A percentile compares a stretch with the other conserved stretches of the same genome.
Conservation (phyloP, 2,329 filamentous ascomycete species). For the Talaromyces sp. region DNA sequence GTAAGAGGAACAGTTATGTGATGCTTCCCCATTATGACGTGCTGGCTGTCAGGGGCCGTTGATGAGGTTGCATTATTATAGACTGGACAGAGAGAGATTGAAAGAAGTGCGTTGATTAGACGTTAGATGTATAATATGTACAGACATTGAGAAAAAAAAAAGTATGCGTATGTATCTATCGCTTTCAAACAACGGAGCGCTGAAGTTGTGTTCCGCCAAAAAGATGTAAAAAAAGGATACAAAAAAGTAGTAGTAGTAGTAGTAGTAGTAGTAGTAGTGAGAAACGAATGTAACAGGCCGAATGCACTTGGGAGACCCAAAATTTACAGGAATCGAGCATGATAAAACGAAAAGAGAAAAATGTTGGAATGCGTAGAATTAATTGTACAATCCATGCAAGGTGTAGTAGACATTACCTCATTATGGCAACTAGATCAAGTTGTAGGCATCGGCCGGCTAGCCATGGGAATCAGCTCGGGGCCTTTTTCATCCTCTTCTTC, state of each 20-base stretch:
- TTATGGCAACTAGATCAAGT: background rate
- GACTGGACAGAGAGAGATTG: background rate
- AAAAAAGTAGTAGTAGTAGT: background rate
- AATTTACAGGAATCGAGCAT: background rate
- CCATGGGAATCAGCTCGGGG: conserved; percentile 22
- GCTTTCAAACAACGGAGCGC: background rate
- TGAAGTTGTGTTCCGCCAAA: background rate
- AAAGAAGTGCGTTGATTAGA: background rate
- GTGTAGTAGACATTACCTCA: background rate
- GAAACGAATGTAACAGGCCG: background rate
- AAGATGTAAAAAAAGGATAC: background rate
- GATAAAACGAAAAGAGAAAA: background rate
- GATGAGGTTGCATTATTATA: background rate
- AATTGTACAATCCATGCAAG: background rate
- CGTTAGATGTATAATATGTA: background rate
- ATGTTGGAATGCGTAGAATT: background rate
- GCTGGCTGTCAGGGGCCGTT: background rate
- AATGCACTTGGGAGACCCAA: background rate
- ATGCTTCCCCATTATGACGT: background rate
- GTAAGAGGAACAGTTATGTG: background rate
- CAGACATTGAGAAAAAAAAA: background rate
- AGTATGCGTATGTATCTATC: background rate
- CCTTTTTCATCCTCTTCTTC: conserved; percentile 36
- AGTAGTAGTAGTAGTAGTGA: too few species aligned
- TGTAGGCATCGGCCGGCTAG: conserved; percentile 12